Percentiles rank a stretch among this genome's conserved stretches.
Evolutionary conservation across 2,329 filamentous ascomycete species (phyloP).

Genomic region (Diaporthe citriasiana): DNA sequence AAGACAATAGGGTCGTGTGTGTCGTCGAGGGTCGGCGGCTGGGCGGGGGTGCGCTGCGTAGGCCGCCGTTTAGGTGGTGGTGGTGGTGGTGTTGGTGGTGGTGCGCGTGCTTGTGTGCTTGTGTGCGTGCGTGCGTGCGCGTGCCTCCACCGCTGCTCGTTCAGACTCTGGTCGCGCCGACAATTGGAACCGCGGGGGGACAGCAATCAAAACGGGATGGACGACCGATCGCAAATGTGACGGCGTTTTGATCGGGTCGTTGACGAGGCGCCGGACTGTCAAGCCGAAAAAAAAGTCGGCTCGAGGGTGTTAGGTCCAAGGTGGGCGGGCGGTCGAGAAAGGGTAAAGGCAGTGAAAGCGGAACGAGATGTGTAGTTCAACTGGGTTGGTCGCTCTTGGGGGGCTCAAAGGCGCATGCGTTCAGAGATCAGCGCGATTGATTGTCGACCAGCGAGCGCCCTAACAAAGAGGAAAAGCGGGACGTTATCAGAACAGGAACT

Average conservation of each 20-base stretch:
- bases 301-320: conserved; percentile 33
- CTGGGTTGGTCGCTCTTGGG: conserved; percentile 32
- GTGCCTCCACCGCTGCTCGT: conserved; percentile 35
- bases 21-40: conserved; percentile 34
- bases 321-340: conserved; percentile 31
- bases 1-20: conserved; percentile 35
- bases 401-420: conserved; percentile 37
- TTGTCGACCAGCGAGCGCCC: conserved; percentile 42
- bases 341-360: conserved; percentile 32
- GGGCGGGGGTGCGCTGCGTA: conserved; percentile 30
- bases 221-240: conserved; percentile 14
- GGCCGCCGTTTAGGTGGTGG: conserved; percentile 14
- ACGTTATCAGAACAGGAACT: conserved; percentile 44
- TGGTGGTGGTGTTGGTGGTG: not conserved
- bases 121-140: conserved; percentile 3
- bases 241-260: conserved; percentile 12
- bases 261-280: conserved; percentile 1
- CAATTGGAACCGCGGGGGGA: conserved; percentile 27
- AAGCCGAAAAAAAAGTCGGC: conserved; percentile 13
- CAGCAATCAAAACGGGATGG: not conserved
- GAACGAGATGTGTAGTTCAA: conserved; percentile 33
- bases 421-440: conserved; percentile 37
- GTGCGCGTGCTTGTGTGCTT: not conserved
- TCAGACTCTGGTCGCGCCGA: conserved; percentile 2
- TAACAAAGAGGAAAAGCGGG: conserved; percentile 44